phyloP scores from a whole-genome alignment of 2,329 filamentous ascomycete species.

The Penicillium sp. region DNA sequence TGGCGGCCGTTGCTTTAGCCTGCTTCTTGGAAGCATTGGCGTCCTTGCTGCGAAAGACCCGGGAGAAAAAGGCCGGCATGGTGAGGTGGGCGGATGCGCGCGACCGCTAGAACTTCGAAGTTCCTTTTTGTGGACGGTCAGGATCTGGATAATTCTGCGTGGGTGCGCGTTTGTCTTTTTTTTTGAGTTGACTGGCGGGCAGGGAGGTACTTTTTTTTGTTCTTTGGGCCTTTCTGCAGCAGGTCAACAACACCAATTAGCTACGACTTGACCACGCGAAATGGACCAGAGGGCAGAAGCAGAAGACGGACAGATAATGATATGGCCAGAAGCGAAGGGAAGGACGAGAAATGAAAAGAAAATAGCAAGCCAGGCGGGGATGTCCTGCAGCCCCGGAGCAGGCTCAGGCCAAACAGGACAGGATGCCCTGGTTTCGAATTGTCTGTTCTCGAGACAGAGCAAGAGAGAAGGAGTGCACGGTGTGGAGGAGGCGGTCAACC shows the following conservation, averaged over 20 bases:
- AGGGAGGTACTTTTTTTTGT: constrained; percentile 11
- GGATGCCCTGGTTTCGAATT: constrained; percentile 13
- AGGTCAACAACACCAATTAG: constrained; percentile 14
- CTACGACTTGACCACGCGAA: constrained; percentile 3
- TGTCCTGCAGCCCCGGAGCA: constrained; percentile 28
- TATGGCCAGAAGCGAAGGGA: constrained; percentile 1
- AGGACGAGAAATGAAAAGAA: constrained; percentile 3
- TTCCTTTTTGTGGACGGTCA: neutral
- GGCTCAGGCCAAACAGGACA: constrained; percentile 19
- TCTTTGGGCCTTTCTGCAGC: constrained; percentile 8
- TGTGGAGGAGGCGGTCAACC: constrained; percentile 2
- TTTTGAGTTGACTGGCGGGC: neutral
- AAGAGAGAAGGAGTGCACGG: neutral
- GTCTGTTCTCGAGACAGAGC: constrained; percentile 20
- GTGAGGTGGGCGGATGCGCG: constrained; percentile 12
- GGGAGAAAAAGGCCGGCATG: constrained; percentile 60
- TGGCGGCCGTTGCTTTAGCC: constrained; percentile 52
- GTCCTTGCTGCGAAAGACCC: constrained; percentile 75
- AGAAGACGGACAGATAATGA: constrained; percentile 18
- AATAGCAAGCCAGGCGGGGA: constrained; percentile 16
- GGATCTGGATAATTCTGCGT: neutral
- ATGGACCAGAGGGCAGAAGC: constrained; percentile 7
- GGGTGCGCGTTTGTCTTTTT: neutral
- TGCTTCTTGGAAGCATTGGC: constrained; percentile 62
- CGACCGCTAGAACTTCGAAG: constrained; percentile 1